Evolutionary conservation across 2,329 filamentous ascomycete species (phyloP).

Genomic region (Teratosphaeria nubilosa): DNA sequence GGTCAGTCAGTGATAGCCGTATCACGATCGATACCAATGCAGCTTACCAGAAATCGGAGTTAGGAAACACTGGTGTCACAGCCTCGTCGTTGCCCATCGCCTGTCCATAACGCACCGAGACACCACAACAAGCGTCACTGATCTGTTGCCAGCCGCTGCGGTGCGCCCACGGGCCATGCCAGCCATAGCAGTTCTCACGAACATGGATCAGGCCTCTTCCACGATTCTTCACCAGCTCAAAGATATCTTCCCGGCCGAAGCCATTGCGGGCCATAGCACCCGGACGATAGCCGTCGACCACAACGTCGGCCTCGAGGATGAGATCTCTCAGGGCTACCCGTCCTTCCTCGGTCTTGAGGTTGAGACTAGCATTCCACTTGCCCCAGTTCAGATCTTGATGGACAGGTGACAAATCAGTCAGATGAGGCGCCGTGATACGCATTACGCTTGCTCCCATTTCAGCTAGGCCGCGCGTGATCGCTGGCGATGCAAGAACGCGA

Average conservation of each 20-base stretch:
- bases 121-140: conserved; percentile 33
- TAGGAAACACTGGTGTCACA: conserved; percentile 16
- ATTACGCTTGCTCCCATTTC: conserved; percentile 67
- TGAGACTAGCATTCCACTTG: conserved; percentile 38
- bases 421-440: conserved; percentile 56
- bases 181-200: conserved; percentile 46
- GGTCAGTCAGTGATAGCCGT: no score
- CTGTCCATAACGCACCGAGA: conserved; percentile 29
- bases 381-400: conserved; percentile 42
- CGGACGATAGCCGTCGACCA: conserved; percentile 42
- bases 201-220: conserved; percentile 38
- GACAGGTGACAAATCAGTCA: conserved; percentile 46
- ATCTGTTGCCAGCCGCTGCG: conserved; percentile 47
- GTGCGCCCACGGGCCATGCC: conserved; percentile 37
- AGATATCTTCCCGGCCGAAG: conserved; percentile 30
- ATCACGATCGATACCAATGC: conserved; percentile 4
- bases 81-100: conserved; percentile 23
- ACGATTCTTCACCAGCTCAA: conserved; percentile 32
- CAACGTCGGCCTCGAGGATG: conserved; percentile 40
- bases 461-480: conserved; percentile 59
- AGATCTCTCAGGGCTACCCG: conserved; percentile 31
- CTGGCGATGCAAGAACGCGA: conserved; percentile 66
- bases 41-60: conserved; percentile 15
- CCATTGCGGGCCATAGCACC: conserved; percentile 39
- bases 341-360: conserved; percentile 33